Percentiles rank a stretch among this genome's conserved stretches.
Evolutionary conservation across 306 rosid genomes (phyloP).

Genomic region (Cicer yamashitae): DNA sequence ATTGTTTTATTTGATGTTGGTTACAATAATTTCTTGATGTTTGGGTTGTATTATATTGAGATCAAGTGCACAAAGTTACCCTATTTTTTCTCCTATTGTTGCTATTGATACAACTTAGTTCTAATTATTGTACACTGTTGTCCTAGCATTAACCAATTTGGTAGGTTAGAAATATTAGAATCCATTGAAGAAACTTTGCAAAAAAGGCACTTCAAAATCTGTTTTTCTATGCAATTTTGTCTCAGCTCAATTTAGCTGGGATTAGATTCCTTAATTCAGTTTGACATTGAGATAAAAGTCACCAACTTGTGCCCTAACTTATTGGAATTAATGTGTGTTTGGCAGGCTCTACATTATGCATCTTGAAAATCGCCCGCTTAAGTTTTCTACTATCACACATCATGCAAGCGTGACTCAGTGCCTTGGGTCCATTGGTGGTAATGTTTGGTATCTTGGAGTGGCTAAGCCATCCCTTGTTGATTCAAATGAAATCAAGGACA

Average conservation of each 20-base stretch:
- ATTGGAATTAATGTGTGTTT: background rate
- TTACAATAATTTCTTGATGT: slow-evolving; percentile 2
- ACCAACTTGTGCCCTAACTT: background rate
- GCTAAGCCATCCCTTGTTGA: slow-evolving; percentile 78
- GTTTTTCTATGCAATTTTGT: background rate
- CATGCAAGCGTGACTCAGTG: slow-evolving; percentile 91
- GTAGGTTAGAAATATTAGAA: background rate
- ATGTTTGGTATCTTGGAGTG: slow-evolving; percentile 84
- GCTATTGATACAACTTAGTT: too few species aligned
- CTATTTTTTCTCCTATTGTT: background rate
- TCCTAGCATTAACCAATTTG: background rate
- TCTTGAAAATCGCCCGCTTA: slow-evolving; percentile 56
- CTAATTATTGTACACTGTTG: too few species aligned
- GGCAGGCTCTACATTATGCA: slow-evolving; percentile 80
- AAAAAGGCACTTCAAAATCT: background rate
- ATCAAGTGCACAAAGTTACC: background rate
- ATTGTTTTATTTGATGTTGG: slow-evolving; percentile 8
- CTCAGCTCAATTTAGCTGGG: background rate
- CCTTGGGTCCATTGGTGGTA: slow-evolving; percentile 82
- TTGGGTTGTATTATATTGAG: background rate
- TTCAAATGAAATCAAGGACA: slow-evolving; percentile 39
- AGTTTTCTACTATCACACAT: slow-evolving; percentile 72
- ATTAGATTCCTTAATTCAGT: slow-evolving; percentile 26
- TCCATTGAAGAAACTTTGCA: slow-evolving; percentile 25
- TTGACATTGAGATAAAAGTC: background rate